Percentiles rank a stretch among this genome's conserved stretches.
Conservation (phyloP, 164 flowering plant species). For the Annona cherimola region DNA sequence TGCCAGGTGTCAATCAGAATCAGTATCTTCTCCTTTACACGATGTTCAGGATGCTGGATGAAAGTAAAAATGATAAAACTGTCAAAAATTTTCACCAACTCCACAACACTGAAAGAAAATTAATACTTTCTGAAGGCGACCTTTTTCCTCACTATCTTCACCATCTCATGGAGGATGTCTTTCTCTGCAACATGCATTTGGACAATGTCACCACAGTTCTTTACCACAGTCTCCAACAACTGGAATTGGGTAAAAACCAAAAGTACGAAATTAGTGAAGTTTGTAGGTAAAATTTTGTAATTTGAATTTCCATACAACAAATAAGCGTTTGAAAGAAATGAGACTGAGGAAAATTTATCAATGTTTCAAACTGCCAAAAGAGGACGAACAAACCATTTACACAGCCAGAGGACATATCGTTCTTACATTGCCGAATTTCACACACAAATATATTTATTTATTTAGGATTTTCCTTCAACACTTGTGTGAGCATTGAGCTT, state of each 20-base stretch:
- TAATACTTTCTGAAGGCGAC: conserved; percentile 26
- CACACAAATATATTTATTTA: too few species aligned
- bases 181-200: conserved; percentile 98
- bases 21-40: conserved; percentile 89
- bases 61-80: conserved; percentile 8
- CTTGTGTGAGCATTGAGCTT: too few species aligned
- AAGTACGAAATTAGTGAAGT: not conserved
- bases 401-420: not conserved
- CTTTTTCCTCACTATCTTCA: conserved; percentile 86
- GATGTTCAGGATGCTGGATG: conserved; percentile 72
- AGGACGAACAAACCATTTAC: not conserved
- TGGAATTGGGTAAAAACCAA: conserved; percentile 19
- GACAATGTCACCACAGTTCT: conserved; percentile 94
- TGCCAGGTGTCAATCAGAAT: conserved; percentile 94
- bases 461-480: too few species aligned
- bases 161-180: conserved; percentile 89
- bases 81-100: not conserved
- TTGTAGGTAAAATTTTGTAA: not conserved
- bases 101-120: not conserved
- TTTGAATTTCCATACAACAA: not conserved
- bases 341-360: not conserved
- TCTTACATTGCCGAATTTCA: too few species aligned
- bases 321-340: not conserved
- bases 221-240: conserved; percentile 88
- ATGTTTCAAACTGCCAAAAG: not conserved